Evolutionary conservation across 352 stramenopile genomes (phyloP).

Genomic region (Globisporangium ultimum): DNA sequence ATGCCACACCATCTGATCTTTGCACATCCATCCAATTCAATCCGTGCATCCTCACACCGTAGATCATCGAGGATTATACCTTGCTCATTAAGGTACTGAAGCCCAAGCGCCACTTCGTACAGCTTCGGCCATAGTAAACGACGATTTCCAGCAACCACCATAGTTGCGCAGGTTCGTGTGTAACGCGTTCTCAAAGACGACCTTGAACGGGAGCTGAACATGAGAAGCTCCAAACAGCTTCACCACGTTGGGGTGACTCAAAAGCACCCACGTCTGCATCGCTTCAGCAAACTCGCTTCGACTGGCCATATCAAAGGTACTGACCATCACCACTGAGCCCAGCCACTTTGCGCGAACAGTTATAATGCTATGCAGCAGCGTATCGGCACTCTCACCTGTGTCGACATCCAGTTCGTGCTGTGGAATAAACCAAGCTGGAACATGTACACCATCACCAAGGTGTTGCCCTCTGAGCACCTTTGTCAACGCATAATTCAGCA

Average conservation of each 20-base stretch:
- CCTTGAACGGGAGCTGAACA: background rate
- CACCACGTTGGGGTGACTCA: constrained; percentile 19
- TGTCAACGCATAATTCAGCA: background rate
- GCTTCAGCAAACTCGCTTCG: background rate
- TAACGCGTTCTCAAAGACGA: constrained; percentile 1
- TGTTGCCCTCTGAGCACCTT: background rate
- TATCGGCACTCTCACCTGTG: too few species aligned
- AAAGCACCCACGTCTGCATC: constrained; percentile 24
- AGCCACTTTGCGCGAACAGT: constrained; percentile 23
- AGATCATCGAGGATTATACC: too few species aligned
- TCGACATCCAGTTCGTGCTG: constrained; percentile 83
- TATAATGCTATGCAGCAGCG: too few species aligned
- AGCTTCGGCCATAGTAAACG: background rate
- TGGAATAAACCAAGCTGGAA: constrained; percentile 56
- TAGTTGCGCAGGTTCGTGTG: background rate
- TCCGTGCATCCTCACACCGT: too few species aligned
- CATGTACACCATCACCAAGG: background rate
- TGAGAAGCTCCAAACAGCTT: constrained; percentile 19
- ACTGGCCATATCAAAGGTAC: background rate
- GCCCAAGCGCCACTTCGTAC: background rate
- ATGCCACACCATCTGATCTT: background rate
- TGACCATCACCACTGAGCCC: constrained; percentile 23
- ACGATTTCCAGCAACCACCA: background rate
- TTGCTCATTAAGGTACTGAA: background rate
- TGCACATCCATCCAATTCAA: background rate